Base-by-base conservation (phyloP, 2,329 filamentous ascomycete species). In the Trichoderma pleuroti region DNA sequence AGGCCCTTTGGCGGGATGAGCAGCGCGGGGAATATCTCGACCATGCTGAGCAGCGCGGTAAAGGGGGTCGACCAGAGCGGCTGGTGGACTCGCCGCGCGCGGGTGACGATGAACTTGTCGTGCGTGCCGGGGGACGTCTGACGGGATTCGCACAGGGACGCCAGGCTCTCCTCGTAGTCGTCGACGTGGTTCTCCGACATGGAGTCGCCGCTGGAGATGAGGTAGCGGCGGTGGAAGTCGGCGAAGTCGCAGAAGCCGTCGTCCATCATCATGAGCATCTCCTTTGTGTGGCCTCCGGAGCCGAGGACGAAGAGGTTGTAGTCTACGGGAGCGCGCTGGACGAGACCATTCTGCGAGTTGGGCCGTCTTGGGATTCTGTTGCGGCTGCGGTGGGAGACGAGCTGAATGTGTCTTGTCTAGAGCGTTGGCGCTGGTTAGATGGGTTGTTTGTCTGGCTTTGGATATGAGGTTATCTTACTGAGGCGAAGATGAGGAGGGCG, bases 271-370 rank as follows among this genome's bases (percentile, higher is more conserved):
- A 91, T 90, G 73, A 97, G 86, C 92, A 99, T 97, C 81, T 99
- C 96, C 61, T 93, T 91, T 0, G 96, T 98, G 81, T 99, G 96
- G 1, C 96, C 96, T 36, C 96, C 96, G 3, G 93, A 97, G 66
- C 96, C 96, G 28, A 98, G 91, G 30, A 98, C 90, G 73, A 97
- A 87, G 36, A 97, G 84, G 68, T 94, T 84, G 79, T 94, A 87
- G 30, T 82, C 81, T 4, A 30, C 4, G 3, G 52, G 56, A 1
- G 61, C 28, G 4, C 36, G 71, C 6, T 10, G 36, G 24, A 76
- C 74, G 3, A 54, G 28, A 8, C 36, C 72, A 26, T 68, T 63
- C 26, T 70, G 72, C 2, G 59, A 61, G 8, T 28, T n/a, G 34
- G 16, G 30, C 11, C 28, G 46, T 9, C 69, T 61, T 12, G 74